Conservation (phyloP, 2,329 filamentous ascomycete genomes). For the Phoma sp. region DNA sequence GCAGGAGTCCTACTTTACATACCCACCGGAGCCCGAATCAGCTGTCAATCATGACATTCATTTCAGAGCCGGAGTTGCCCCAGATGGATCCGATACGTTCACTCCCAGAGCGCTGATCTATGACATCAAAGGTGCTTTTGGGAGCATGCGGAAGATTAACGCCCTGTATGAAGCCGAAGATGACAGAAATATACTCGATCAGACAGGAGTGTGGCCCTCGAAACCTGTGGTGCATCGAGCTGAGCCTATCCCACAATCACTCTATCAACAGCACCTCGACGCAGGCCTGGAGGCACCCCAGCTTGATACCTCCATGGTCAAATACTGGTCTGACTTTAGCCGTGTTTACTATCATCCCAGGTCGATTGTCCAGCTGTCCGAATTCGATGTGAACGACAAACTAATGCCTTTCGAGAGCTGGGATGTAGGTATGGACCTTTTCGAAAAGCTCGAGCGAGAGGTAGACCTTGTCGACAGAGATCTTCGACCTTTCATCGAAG, state of each 20-base stretch:
- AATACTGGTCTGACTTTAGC: slow-evolving; percentile 97
- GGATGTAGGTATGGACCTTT: slow-evolving; percentile 46
- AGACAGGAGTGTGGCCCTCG: slow-evolving; percentile 41
- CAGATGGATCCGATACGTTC: slow-evolving; percentile 87
- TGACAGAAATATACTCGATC: slow-evolving; percentile 37
- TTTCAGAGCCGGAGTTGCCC: slow-evolving; percentile 82
- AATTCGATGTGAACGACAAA: slow-evolving; percentile 81
- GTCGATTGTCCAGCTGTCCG: slow-evolving; percentile 79
- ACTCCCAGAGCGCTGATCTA: slow-evolving; percentile 92
- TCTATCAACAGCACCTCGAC: slow-evolving; percentile 82
- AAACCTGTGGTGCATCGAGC: slow-evolving; percentile 66
- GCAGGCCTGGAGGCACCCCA: slow-evolving; percentile 67
- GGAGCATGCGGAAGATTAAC: slow-evolving; percentile 84
- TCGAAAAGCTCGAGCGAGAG: slow-evolving; percentile 54
- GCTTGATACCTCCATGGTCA: slow-evolving; percentile 73
- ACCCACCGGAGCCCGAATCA: slow-evolving; percentile 68
- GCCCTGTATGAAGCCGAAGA: slow-evolving; percentile 75
- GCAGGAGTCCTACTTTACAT: slow-evolving; percentile 97
- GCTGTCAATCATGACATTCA: slow-evolving; percentile 83
- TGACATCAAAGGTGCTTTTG: slow-evolving; percentile 92
- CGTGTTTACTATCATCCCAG: slow-evolving; percentile 90
- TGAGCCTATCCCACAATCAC: slow-evolving; percentile 68
- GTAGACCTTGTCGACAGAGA: slow-evolving; percentile 89
- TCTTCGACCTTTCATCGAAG: slow-evolving; percentile 84
- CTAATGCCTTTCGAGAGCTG: slow-evolving; percentile 82